Base-by-base conservation (phyloP, 2,329 filamentous ascomycete species). In the Penicillium nordicum region DNA sequence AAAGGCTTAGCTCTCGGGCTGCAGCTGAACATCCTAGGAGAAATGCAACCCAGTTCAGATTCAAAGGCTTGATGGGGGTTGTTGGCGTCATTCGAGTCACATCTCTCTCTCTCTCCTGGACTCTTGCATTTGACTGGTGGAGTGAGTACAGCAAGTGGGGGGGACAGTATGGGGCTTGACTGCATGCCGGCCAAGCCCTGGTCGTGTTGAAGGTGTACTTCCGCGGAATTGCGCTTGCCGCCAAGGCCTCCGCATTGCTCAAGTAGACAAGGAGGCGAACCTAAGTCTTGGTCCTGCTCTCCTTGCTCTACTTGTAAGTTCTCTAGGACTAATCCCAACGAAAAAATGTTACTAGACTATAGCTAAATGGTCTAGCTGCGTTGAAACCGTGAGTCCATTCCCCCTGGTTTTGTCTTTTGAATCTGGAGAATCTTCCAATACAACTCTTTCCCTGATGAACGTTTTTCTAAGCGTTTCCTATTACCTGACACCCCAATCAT, bases 1-100 rank as follows among this genome's bases (percentile, higher is more conserved):
- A 59, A 63, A 63, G 60, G 63, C 61, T 64, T 64, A 55, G 37
- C 56, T 58, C 45, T 21, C 29, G 29, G 10, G 18, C 29, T 41
- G 23, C 29, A 40, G 1, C 8, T 25, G 21, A 36, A 5, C 27
- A 18, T 25, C 38, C 21, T 18, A 10, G 18, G 4, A 25, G 7
- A 2, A 25, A 27, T 41, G 42, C n/a, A 11, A 46, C 53, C 9
- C 21, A 34, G 48, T 41, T 16, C n/a, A 11, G n/a, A 29, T 52
- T 12, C 11, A 23, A 51, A 51, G 34, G 41, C 41, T 46, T 51
- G 40, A 44, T 41, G 21, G 27, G 14, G 29, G 21, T 16, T 25
- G 30, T 23, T 30, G n/a, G 25, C 32, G 12, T 45, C 18, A 29
- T 44, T 41, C 23, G 21, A 42, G 41, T 52, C 34, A 46, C 40